Conservation (phyloP, 129 eudicot genomes). For the Flaveria brownii region DNA sequence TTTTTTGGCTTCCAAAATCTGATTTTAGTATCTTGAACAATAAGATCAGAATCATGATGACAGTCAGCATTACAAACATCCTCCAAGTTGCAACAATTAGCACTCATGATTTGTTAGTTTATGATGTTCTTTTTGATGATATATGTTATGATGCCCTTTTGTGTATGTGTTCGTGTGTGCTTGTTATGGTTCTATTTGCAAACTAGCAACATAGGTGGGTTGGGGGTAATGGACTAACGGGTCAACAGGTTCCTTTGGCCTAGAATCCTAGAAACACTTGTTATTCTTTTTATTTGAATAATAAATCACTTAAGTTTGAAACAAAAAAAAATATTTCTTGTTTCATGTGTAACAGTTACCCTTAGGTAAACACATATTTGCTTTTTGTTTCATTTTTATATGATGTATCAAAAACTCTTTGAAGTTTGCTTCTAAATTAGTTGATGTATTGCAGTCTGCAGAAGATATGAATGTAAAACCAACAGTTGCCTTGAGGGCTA, state of each 20-base stretch:
- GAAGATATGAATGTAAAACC: constrained; percentile 69
- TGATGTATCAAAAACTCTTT: background rate
- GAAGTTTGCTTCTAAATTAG: background rate
- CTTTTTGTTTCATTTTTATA: no score
- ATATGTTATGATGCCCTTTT: background rate
- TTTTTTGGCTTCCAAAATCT: background rate
- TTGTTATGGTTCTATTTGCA: background rate
- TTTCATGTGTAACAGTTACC: background rate
- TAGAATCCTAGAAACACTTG: background rate
- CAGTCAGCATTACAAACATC: background rate
- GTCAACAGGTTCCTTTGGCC: background rate
- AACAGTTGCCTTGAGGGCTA: constrained; percentile 89
- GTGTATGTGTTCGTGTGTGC: background rate
- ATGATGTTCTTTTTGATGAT: background rate
- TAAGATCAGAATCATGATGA: background rate
- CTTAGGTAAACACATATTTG: no score
- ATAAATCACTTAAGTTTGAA: background rate
- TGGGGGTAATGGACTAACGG: background rate
- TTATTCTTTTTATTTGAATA: background rate
- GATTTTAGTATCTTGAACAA: background rate
- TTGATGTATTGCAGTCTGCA: constrained; percentile 34
- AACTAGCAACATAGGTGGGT: background rate
- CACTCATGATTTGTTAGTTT: background rate
- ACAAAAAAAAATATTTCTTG: background rate
- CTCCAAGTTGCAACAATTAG: background rate